Base-by-base conservation (phyloP, 306 rosid genomes). In the Rosa chinensis region DNA sequence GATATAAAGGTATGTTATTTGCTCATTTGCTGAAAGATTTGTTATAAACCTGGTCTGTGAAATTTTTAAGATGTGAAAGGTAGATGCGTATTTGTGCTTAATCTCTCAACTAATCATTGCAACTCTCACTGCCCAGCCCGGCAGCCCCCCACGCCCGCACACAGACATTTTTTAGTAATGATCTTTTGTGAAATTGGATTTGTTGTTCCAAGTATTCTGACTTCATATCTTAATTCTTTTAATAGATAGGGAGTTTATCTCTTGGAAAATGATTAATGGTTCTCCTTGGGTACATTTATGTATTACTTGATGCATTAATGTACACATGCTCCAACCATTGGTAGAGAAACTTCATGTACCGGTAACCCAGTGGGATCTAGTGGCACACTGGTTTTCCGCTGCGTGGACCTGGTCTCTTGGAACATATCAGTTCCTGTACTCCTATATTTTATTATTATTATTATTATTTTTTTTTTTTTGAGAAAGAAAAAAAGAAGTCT, bases 1-100 rank as follows among this genome's bases (percentile, higher is more conserved):
- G 87, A 85, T 78, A 89, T 95, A 67, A 91, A 90, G 97, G 98
- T 92, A 88, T 11, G 53, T 61, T 39, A 78, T 8, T 23, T 66
- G 13, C 39, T 49, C 25, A 78, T 5, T 23, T 66, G 23, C 28
- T 49, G 56, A 43, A 69, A 80, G 48, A 23, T 58, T 28, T 53
- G 16, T 40, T 63, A n/a, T 62, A 35, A 17, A 28, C 28, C 9
- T 28, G 28, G 18, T 3, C 45, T 72, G 35, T 50, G 32, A 55
- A 12, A 6, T n/a, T 13, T 39, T 55, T 20, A 20, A 18, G 10
- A 37, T 20, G 32, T 37, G 37, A 43, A 39, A 35, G 49, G 20
- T 39, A 67, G 28, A 20, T n/a, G 47, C 5, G 21, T 40, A n/a
- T 39, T 39, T 67, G 16, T 18, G 49, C 72, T 69, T 21, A 21